Evolutionary conservation across 192 early-diverging fungal species (phyloP).

Genomic region (Coemansia sp.): DNA sequence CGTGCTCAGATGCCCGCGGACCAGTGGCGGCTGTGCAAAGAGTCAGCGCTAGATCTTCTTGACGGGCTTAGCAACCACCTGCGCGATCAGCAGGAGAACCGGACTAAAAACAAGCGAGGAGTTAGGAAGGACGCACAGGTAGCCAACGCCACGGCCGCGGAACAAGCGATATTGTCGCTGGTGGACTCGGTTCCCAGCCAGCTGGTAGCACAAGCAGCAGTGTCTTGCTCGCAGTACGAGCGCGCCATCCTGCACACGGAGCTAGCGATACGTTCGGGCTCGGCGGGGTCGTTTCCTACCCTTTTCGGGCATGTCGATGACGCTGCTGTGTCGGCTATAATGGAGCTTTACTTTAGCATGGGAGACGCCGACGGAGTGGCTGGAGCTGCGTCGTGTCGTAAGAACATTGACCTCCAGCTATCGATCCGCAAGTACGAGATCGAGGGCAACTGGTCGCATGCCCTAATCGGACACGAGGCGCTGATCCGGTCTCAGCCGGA

Average conservation of each 20-base stretch:
- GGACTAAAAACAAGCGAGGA: constrained; percentile 24
- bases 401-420: constrained; percentile 25
- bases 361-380: constrained; percentile 50
- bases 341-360: constrained; percentile 49
- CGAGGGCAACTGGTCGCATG: constrained; percentile 56
- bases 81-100: constrained; percentile 25
- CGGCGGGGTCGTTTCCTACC: constrained; percentile 22
- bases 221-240: constrained; percentile 44
- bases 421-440: constrained; percentile 47
- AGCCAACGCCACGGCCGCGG: constrained; percentile 21
- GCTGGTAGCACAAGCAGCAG: constrained; percentile 31
- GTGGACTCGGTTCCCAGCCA: constrained; percentile 14
- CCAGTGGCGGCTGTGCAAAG: constrained; percentile 45
- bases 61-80: constrained; percentile 34
- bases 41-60: constrained; percentile 34
- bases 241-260: constrained; percentile 40
- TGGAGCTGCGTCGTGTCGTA: constrained; percentile 43
- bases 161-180: constrained; percentile 22
- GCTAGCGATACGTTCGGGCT: constrained; percentile 28
- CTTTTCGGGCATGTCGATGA: constrained; percentile 44
- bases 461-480: constrained; percentile 55
- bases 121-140: constrained; percentile 23
- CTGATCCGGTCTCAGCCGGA: constrained; percentile 37
- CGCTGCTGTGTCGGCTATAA: constrained; percentile 28
- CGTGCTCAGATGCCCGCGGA: constrained; percentile 18